These are phyloP conservation scores for Starmera amethionina DNA, from an alignment of 805 yeast species.

Conservation along the genomic window DNA sequence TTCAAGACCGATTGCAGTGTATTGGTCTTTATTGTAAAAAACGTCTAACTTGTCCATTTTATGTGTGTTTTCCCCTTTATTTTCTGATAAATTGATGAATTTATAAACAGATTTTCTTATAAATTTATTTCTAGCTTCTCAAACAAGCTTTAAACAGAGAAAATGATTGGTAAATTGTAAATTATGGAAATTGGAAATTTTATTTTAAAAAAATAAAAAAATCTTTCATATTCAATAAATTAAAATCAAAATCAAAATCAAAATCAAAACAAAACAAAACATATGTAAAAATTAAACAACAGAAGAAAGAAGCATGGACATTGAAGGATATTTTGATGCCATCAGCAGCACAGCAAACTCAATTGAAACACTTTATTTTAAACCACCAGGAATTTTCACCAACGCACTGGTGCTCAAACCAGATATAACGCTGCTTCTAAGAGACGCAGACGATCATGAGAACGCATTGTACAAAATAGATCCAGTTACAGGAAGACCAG, in stretches of 20 bases:
- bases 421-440: constrained; percentile 43
- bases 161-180: not conserved
- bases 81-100: not conserved
- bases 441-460: constrained; percentile 49
- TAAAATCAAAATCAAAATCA: not conserved
- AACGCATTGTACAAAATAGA: constrained; percentile 38
- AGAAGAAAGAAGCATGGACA: constrained; percentile 7
- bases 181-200: not conserved
- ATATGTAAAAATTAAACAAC: not conserved
- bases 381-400: constrained; percentile 53
- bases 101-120: too few species aligned
- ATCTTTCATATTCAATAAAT: too few species aligned
- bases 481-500: constrained; percentile 24
- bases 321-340: constrained; percentile 4
- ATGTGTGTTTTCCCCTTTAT: not conserved
- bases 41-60: constrained; percentile 37
- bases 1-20: constrained; percentile 82
- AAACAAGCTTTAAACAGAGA: too few species aligned
- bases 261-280: not conserved
- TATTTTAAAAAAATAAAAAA: too few species aligned
- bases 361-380: constrained; percentile 30
- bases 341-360: constrained; percentile 10
- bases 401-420: constrained; percentile 48
- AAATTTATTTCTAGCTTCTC: too few species aligned
- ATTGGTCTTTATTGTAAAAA: constrained; percentile 34